A percentile compares a stretch with the other conserved stretches of the same genome.
phyloP scores from a whole-genome alignment of 768 basidiomycete species.

The Megacollybia marginata region DNA sequence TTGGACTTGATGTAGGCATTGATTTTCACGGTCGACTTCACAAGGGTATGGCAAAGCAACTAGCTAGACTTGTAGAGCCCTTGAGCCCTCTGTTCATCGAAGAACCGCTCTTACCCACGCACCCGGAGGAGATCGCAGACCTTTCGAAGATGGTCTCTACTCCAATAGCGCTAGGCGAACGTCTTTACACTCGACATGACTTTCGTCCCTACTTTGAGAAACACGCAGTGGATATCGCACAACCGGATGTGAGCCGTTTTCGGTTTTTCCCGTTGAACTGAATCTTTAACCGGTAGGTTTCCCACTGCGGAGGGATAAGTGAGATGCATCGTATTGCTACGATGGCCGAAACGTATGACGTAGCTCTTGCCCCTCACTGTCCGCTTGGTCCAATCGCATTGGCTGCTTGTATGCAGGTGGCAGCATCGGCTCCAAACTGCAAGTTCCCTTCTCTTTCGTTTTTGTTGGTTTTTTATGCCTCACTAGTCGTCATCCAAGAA shows the following conservation, averaged over 20 bases:
- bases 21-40: conserved; percentile 70
- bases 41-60: conserved; percentile 63
- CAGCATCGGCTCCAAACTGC: conserved; percentile 53
- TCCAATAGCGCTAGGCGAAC: conserved; percentile 57
- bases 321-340: conserved; percentile 52
- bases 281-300: conserved; percentile 25
- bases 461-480: not conserved
- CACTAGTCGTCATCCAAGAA: conserved; percentile 51
- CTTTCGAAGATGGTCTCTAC: conserved; percentile 45
- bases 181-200: conserved; percentile 55
- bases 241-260: conserved; percentile 47
- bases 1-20: conserved; percentile 58
- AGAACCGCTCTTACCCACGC: conserved; percentile 54
- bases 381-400: conserved; percentile 66
- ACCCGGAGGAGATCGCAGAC: conserved; percentile 56
- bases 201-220: conserved; percentile 60
- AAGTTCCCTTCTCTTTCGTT: conserved; percentile 11
- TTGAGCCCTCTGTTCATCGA: conserved; percentile 60
- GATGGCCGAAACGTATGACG: conserved; percentile 62
- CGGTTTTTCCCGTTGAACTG: not conserved
- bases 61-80: conserved; percentile 53
- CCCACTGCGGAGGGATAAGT: conserved; percentile 54
- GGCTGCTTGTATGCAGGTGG: conserved; percentile 64
- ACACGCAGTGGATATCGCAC: conserved; percentile 59
- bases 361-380: conserved; percentile 67